A percentile compares a stretch with the other conserved stretches of the same genome.
phyloP scores from a whole-genome alignment of 225 moss, liverwort and hornwort species.

The Asterella californica region DNA sequence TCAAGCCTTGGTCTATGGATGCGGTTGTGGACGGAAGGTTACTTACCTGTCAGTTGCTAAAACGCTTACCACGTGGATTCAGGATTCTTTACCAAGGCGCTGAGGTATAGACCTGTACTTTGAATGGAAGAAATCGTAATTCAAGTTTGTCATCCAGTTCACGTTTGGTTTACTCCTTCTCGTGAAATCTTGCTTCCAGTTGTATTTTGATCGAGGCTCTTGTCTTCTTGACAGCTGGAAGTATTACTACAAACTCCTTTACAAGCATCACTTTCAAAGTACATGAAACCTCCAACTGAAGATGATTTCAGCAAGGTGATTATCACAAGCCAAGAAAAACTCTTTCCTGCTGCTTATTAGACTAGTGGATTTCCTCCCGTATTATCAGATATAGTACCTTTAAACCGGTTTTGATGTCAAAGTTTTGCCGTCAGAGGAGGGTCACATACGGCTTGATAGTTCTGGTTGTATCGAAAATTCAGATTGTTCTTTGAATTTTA shows the following conservation, averaged over 20 bases:
- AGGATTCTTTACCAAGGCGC: conserved; percentile 35
- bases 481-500: no score
- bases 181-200: neutral
- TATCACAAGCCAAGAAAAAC: neutral
- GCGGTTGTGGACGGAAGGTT: conserved; percentile 38
- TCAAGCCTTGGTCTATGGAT: conserved; percentile 37
- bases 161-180: neutral
- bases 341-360: neutral
- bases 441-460: no score
- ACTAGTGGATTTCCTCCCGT: neutral
- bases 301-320: conserved; percentile 40
- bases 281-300: conserved; percentile 31
- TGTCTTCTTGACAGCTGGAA: conserved; percentile 23
- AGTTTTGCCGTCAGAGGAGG: neutral
- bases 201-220: neutral
- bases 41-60: conserved; percentile 37
- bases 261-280: conserved; percentile 37
- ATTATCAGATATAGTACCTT: neutral
- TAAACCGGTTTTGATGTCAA: neutral
- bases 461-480: no score
- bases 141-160: neutral
- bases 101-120: conserved; percentile 24
- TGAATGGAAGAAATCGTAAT: neutral
- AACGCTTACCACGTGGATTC: conserved; percentile 41
- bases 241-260: conserved; percentile 34